Evolutionary conservation across 306 rosid species (phyloP).

Genomic region (Dalbergia cultrata): DNA sequence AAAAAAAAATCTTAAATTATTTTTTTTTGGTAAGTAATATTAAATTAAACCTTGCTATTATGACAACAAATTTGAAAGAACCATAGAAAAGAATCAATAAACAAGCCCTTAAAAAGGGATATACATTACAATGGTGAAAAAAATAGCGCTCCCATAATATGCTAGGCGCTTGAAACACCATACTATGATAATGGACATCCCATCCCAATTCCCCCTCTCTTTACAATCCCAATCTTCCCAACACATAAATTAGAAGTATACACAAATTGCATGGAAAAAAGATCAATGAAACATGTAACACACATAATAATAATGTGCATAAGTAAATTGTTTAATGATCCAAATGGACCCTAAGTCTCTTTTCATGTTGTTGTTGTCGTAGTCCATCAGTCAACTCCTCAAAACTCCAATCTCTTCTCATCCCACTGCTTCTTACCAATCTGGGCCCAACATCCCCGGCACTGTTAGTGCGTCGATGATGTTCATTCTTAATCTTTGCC

Average conservation of each 20-base stretch:
- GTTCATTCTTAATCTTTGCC: slow-evolving; percentile 30
- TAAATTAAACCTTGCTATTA: too few relatives aligned
- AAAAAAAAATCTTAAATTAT: too few relatives aligned
- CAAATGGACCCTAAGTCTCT: slow-evolving; percentile 28
- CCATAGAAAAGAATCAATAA: too few relatives aligned
- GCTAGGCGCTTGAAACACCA: slow-evolving; percentile 22
- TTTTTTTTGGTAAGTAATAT: too few relatives aligned
- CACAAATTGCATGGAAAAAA: neutral
- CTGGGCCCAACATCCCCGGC: slow-evolving; percentile 49
- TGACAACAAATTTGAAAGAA: neutral
- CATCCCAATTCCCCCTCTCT: neutral
- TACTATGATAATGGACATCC: neutral
- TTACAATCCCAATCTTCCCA: neutral
- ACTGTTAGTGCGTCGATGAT: slow-evolving; percentile 56
- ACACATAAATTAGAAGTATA: neutral
- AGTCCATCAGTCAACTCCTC: slow-evolving; percentile 53
- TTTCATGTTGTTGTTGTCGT: slow-evolving; percentile 22
- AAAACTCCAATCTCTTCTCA: slow-evolving; percentile 89
- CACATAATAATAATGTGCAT: neutral
- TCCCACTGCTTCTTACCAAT: slow-evolving; percentile 72
- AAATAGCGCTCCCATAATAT: neutral
- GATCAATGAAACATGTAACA: neutral
- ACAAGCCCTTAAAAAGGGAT: neutral
- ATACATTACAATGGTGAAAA: slow-evolving; percentile 16
- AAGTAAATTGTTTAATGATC: neutral